Conservation (phyloP, 305 asterid species). For the Ilex paraguariensis region DNA sequence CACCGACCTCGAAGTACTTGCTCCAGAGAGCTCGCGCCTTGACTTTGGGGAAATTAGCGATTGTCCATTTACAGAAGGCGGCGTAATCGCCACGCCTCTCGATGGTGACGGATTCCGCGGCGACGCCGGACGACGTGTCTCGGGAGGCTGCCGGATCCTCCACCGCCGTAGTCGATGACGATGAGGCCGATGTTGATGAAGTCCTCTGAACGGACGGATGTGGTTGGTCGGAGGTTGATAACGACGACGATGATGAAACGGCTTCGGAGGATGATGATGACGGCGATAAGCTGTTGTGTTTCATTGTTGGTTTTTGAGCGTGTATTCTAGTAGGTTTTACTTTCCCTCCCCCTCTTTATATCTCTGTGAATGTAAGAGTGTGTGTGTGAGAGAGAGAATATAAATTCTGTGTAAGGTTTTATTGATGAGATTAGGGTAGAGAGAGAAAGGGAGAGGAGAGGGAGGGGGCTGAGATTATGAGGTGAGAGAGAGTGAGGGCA, state of each 20-base stretch:
- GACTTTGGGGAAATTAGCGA: conserved; percentile 70
- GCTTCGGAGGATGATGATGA: conserved; percentile 55
- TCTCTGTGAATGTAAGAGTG: not conserved
- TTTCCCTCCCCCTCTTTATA: not conserved
- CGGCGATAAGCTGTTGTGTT: conserved; percentile 54
- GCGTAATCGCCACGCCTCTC: conserved; percentile 78
- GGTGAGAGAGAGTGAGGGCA: no score
- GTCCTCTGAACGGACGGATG: conserved; percentile 21
- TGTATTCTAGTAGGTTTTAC: not conserved
- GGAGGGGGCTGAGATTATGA: not conserved
- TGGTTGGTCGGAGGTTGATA: conserved; percentile 29
- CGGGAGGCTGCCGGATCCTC: conserved; percentile 65
- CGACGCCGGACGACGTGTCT: conserved; percentile 39
- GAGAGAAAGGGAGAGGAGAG: not conserved
- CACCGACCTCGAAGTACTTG: conserved; percentile 94
- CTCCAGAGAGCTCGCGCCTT: conserved; percentile 96
- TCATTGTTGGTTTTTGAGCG: conserved; percentile 20
- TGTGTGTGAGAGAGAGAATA: not conserved
- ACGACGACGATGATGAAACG: conserved; percentile 23
- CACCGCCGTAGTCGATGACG: conserved; percentile 46
- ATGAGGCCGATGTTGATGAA: conserved; percentile 27
- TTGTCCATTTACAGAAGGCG: conserved; percentile 87
- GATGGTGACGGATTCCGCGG: conserved; percentile 63
- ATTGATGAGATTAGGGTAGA: not conserved
- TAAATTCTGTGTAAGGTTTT: not conserved